Conservation (phyloP, 768 basidiomycete species). For the Holtermannia corniformis region DNA sequence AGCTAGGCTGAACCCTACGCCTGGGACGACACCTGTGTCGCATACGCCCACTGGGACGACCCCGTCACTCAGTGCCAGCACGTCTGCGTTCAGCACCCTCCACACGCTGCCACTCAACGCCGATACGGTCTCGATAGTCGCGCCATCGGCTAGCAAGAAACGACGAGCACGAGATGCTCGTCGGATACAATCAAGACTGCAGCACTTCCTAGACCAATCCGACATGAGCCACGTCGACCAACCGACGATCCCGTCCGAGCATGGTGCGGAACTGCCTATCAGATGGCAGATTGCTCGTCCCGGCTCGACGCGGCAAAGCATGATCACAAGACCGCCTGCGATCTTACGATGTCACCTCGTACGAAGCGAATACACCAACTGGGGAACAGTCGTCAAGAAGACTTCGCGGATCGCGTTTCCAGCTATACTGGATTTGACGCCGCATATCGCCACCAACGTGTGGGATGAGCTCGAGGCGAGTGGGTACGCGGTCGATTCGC, state of each 20-base stretch:
- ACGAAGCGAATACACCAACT: conserved; percentile 74
- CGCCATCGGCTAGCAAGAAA: conserved; percentile 53
- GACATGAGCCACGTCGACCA: conserved; percentile 48
- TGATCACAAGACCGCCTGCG: conserved; percentile 59
- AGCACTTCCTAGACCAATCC: conserved; percentile 58
- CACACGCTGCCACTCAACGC: conserved; percentile 18
- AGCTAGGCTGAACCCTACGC: conserved; percentile 49
- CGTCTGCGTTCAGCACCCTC: not conserved
- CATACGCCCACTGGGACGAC: not conserved
- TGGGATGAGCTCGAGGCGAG: conserved; percentile 23
- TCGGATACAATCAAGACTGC: conserved; percentile 55
- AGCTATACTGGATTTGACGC: conserved; percentile 77
- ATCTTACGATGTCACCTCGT: conserved; percentile 84
- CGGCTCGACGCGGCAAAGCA: conserved; percentile 27
- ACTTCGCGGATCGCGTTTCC: conserved; percentile 70
- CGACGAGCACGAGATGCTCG: conserved; percentile 63
- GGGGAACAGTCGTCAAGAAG: conserved; percentile 67
- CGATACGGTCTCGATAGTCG: conserved; percentile 5
- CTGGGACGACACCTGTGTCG: conserved; percentile 8
- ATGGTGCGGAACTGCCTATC: conserved; percentile 15
- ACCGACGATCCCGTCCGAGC: conserved; percentile 6
- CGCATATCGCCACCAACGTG: conserved; percentile 45
- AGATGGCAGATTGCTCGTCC: conserved; percentile 27
- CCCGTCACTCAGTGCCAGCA: not conserved
- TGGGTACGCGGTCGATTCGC: not conserved